These are phyloP conservation scores for Neofusicoccum laricinum DNA, from an alignment of 2,329 filamentous ascomycete genomes.

Conservation along the genomic window DNA sequence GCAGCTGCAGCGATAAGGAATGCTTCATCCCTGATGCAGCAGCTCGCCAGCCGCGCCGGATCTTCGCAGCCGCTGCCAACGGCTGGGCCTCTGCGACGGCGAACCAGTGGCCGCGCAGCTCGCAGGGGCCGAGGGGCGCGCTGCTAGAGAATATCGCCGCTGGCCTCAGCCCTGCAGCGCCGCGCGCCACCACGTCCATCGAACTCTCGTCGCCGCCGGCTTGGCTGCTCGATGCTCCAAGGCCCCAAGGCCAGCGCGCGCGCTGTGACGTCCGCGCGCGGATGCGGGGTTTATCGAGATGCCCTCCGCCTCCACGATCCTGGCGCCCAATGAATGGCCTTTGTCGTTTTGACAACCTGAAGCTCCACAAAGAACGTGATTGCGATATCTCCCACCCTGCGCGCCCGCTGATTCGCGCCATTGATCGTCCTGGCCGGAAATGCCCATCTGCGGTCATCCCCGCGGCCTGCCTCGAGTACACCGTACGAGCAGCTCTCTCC, in stretches of 20 bases:
- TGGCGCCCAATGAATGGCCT: slow-evolving; percentile 5
- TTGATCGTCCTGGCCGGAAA: not conserved
- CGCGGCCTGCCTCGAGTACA: not conserved
- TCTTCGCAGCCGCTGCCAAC: not conserved
- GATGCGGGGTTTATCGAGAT: slow-evolving; percentile 15
- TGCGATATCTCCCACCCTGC: not conserved
- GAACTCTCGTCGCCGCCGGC: too few species aligned
- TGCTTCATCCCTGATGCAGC: slow-evolving; percentile 10
- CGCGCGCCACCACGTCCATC: not conserved
- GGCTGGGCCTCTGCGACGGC: not conserved
- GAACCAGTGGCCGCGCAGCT: too few species aligned
- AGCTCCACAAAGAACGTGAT: slow-evolving; percentile 8
- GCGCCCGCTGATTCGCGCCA: not conserved
- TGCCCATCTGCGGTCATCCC: not conserved
- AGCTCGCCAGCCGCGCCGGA: not conserved
- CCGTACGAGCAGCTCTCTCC: not conserved
- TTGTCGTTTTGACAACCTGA: not conserved
- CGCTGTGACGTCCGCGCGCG: slow-evolving; percentile 9
- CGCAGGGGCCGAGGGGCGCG: not conserved
- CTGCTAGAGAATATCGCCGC: not conserved
- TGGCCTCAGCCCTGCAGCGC: not conserved
- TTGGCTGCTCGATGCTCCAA: not conserved
- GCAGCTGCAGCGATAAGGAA: slow-evolving; percentile 12
- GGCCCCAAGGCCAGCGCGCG: not conserved
- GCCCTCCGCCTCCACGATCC: slow-evolving; percentile 3